Evolutionary conservation across 2,329 filamentous ascomycete species (phyloP).

Genomic region (Coniochaeta hoffmannii): DNA sequence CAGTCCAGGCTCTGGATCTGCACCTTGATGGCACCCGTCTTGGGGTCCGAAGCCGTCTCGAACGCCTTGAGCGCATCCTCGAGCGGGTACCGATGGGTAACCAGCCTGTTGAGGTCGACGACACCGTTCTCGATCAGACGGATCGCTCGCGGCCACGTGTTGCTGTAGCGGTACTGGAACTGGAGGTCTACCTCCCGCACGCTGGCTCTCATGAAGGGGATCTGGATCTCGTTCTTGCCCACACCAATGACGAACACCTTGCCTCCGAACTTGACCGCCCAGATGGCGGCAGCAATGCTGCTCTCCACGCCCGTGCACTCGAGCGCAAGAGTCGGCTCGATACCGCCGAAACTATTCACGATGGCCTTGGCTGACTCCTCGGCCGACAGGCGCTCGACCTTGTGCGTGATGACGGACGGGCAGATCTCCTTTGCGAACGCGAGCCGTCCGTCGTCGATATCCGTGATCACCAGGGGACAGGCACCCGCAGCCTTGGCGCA

Average conservation of each 20-base stretch:
- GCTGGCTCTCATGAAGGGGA: slow-evolving; percentile 90
- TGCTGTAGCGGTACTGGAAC: slow-evolving; percentile 94
- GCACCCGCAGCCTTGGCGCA: slow-evolving; percentile 83
- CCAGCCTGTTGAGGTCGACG: slow-evolving; percentile 71
- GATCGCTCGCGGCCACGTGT: slow-evolving; percentile 94
- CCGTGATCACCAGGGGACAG: slow-evolving; percentile 85
- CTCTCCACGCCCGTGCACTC: slow-evolving; percentile 95
- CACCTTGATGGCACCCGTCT: slow-evolving; percentile 95
- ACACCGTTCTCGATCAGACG: slow-evolving; percentile 78
- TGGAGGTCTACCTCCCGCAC: slow-evolving; percentile 90
- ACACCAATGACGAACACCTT: slow-evolving; percentile 97
- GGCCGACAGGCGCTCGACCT: slow-evolving; percentile 56
- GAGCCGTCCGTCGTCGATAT: slow-evolving; percentile 82
- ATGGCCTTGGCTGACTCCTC: slow-evolving; percentile 67
- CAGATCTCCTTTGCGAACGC: slow-evolving; percentile 79
- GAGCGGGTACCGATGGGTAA: slow-evolving; percentile 79
- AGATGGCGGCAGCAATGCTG: slow-evolving; percentile 78
- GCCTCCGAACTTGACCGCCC: slow-evolving; percentile 87
- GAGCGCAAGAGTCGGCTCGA: slow-evolving; percentile 75
- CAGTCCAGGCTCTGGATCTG: slow-evolving; percentile 72
- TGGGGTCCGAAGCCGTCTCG: slow-evolving; percentile 77
- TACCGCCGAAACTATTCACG: slow-evolving; percentile 62
- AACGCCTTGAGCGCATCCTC: slow-evolving; percentile 89
- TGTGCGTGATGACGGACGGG: slow-evolving; percentile 72
- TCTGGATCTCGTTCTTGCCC: slow-evolving; percentile 88